A percentile compares a stretch with the other conserved stretches of the same genome.
Conservation (phyloP, 1,284 basidiomycete genomes). For the Tilletia indica region DNA sequence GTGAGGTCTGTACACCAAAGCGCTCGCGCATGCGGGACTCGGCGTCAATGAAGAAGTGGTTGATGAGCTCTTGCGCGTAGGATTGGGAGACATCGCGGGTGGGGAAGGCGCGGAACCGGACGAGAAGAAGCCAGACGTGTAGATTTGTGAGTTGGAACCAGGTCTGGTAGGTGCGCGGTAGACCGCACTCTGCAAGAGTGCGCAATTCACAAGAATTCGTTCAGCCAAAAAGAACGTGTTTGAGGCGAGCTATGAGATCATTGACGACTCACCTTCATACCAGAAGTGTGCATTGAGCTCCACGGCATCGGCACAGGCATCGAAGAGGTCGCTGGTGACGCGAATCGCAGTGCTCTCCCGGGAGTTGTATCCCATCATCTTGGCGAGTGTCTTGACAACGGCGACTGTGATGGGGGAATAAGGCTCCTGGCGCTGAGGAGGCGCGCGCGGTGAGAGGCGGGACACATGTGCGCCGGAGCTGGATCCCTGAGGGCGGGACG, state of each 20-base stretch:
- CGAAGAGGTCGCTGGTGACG: slow-evolving; percentile 62
- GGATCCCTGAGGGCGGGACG: not conserved
- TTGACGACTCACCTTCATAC: slow-evolving; percentile 33
- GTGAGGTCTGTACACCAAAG: slow-evolving; percentile 71
- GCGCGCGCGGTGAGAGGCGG: slow-evolving; percentile 5
- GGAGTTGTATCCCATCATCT: slow-evolving; percentile 62
- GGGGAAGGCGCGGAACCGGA: slow-evolving; percentile 81
- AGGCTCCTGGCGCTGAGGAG: slow-evolving; percentile 4
- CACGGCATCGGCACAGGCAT: slow-evolving; percentile 60
- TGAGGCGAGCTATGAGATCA: not conserved
- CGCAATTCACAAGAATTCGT: not conserved
- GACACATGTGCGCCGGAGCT: not conserved
- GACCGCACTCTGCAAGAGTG: slow-evolving; percentile 69
- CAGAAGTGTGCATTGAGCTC: slow-evolving; percentile 50
- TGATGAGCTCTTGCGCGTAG: slow-evolving; percentile 78
- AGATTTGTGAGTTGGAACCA: slow-evolving; percentile 95
- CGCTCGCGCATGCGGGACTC: slow-evolving; percentile 79
- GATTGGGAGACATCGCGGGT: slow-evolving; percentile 63
- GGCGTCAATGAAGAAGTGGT: slow-evolving; percentile 93
- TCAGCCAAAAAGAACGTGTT: not conserved
- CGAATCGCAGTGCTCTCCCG: slow-evolving; percentile 61
- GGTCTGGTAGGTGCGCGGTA: slow-evolving; percentile 92
- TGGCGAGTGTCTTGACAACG: slow-evolving; percentile 57
- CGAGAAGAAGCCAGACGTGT: slow-evolving; percentile 85
- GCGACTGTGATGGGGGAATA: slow-evolving; percentile 42